Evolutionary conservation across 2,329 filamentous ascomycete species (phyloP), one percentile per base, ranked within the genome.

Genomic region (Cytospora leucostoma): DNA sequence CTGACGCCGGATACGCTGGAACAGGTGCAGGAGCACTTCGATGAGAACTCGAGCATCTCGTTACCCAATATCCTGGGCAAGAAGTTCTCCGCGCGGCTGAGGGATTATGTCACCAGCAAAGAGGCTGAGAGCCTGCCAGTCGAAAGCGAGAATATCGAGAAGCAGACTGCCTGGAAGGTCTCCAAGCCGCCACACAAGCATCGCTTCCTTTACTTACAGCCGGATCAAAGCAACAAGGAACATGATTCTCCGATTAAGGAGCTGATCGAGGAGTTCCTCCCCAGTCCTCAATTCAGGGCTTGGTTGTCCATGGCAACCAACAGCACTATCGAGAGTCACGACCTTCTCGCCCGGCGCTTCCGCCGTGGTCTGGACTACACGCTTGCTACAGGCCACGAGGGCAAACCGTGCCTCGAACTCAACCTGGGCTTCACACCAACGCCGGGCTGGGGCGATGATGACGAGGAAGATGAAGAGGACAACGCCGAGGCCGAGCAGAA

Each of bases 111-210:
- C 54, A 84, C 88, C 67, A 80, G 82, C 1, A 82, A 88, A 69
- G 89, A 93, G 71, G 78, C 77, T 62, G 73, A 79, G 38, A 47
- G 72, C 2, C 71, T 84, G 6, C 78, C 80, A 0, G 74, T 77
- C 17, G 74, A 78, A 17, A 85, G 83, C 53, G 71, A 75, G 0
- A 81, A 83, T 63, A 87, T 90, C 64, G 85, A 88, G 70, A 80
- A 80, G 53, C 78, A 78, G 66, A 84, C 80, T 50, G 77, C 78
- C 0, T 95, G 91, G 91, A 85, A 83, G 65, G 89, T 96, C 10
- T 91, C 95, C 7, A 84, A 86, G 37, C 95, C 95, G 47, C 95
- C 95, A 0, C 93, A 99, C 78, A 99, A 99, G 79, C 93, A 97
- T 73, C 91, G 93, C 15, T 99, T 90, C 74, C 81, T 97, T 2